A percentile compares a stretch with the other conserved stretches of the same genome.
These are phyloP conservation scores for Stachybotrys chlorohalonatus DNA, from an alignment of 2,329 filamentous ascomycete genomes.

Conservation along the genomic window DNA sequence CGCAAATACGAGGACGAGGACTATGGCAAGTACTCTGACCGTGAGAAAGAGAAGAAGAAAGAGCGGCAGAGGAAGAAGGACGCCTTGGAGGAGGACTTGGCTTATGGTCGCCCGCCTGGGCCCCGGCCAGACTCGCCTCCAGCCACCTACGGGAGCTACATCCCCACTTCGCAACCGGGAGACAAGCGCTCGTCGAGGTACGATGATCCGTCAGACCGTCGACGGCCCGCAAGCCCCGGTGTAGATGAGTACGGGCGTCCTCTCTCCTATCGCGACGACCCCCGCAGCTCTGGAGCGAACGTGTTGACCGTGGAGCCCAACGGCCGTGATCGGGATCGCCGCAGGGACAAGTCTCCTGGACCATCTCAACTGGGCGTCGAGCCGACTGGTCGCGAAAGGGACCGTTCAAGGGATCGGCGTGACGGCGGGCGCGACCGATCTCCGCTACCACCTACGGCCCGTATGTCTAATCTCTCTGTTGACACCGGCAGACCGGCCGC, in stretches of 20 bases:
- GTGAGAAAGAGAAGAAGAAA: slow-evolving; percentile 15
- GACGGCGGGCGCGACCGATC: slow-evolving; percentile 31
- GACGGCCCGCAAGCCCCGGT: slow-evolving; percentile 6
- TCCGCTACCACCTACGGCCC: slow-evolving; percentile 36
- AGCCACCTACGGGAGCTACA: slow-evolving; percentile 18
- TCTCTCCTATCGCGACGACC: slow-evolving; percentile 20
- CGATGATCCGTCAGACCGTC: slow-evolving; percentile 8
- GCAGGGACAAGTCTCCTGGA: slow-evolving; percentile 17
- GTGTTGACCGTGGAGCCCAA: slow-evolving; percentile 33
- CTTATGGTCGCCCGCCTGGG: slow-evolving; percentile 33
- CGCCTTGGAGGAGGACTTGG: slow-evolving; percentile 35
- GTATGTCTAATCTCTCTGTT: slow-evolving; percentile 45
- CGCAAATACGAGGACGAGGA: slow-evolving; percentile 19
- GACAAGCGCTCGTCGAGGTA: slow-evolving; percentile 14
- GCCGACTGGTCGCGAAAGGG: slow-evolving; percentile 7
- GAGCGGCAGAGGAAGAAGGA: slow-evolving; percentile 14
- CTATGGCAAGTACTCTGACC: slow-evolving; percentile 5
- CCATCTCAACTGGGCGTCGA: slow-evolving; percentile 12
- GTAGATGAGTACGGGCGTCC: slow-evolving; percentile 10
- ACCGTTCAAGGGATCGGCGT: slow-evolving; percentile 20
- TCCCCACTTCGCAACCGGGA: slow-evolving; percentile 8
- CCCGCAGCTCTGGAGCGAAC: slow-evolving; percentile 26
- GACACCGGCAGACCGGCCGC: slow-evolving; percentile 27
- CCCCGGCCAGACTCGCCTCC: slow-evolving; percentile 12
- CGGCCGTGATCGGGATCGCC: slow-evolving; percentile 22